Percentiles rank a stretch among this genome's conserved stretches.
phyloP scores from a whole-genome alignment of 345 rosid species.

The Citrus medica region DNA sequence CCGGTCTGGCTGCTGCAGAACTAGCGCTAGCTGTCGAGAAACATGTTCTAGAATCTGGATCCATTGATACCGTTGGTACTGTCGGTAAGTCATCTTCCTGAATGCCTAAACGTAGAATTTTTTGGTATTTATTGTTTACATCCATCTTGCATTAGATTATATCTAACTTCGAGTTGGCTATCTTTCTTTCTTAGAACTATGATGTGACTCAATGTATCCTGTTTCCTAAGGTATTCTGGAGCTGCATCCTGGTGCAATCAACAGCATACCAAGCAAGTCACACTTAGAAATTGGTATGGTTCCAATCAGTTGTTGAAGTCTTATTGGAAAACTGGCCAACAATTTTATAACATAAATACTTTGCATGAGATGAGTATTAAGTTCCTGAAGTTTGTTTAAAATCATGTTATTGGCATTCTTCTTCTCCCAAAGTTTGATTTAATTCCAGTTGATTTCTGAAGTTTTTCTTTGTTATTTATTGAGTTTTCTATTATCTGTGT shows the following conservation, averaged over 20 bases:
- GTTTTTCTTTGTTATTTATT: background rate
- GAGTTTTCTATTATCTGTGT: background rate
- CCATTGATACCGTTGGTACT: slow-evolving; percentile 92
- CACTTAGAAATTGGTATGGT: slow-evolving; percentile 82
- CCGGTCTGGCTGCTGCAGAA: slow-evolving; percentile 95
- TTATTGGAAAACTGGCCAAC: background rate
- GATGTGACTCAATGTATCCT: background rate
- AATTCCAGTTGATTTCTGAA: background rate
- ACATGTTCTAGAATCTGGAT: slow-evolving; percentile 80
- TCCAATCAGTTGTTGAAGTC: background rate
- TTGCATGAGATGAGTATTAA: background rate
- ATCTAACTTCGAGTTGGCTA: background rate
- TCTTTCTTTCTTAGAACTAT: background rate
- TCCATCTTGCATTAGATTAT: background rate
- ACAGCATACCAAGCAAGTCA: slow-evolving; percentile 95
- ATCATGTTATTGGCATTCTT: background rate
- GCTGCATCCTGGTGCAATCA: slow-evolving; percentile 93
- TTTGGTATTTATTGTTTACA: background rate
- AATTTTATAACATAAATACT: background rate
- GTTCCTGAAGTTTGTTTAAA: background rate
- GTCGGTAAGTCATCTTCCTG: slow-evolving; percentile 52
- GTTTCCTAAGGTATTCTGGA: slow-evolving; percentile 62
- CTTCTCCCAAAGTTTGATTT: background rate
- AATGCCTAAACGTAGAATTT: background rate
- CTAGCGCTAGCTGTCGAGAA: slow-evolving; percentile 84